phyloP scores from a whole-genome alignment of 768 basidiomycete species.

The Boletus pseudopeckii region DNA sequence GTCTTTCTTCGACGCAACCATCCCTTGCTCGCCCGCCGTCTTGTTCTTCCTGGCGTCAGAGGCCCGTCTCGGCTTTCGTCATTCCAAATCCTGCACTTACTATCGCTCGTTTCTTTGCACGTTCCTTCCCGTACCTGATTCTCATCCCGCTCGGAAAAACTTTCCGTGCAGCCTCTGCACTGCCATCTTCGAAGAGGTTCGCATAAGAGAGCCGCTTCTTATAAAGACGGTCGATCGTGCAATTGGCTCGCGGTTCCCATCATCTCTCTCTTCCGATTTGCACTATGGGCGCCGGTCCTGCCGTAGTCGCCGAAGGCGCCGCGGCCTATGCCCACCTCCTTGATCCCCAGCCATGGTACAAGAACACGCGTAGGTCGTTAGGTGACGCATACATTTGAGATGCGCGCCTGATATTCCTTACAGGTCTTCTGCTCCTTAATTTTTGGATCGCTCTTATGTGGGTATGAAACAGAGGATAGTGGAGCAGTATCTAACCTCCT shows the following conservation, averaged over 20 bases:
- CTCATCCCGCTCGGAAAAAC: not conserved
- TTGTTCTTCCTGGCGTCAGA: not conserved
- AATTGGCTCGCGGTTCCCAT: not conserved
- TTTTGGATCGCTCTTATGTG: slow-evolving; percentile 63
- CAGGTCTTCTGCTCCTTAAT: slow-evolving; percentile 56
- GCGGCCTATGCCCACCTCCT: slow-evolving; percentile 50
- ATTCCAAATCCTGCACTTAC: not conserved
- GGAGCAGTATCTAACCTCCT: not conserved
- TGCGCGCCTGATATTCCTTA: not conserved
- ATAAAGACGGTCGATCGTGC: not conserved
- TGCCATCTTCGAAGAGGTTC: not conserved
- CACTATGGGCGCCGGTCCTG: slow-evolving; percentile 57
- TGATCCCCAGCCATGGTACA: slow-evolving; percentile 67
- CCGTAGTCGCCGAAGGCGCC: slow-evolving; percentile 28
- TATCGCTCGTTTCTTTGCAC: slow-evolving; percentile 3
- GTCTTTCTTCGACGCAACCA: not conserved
- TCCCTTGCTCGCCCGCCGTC: not conserved
- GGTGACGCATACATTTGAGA: not conserved
- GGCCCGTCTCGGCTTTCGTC: not conserved
- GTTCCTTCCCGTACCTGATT: not conserved
- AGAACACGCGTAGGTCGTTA: slow-evolving; percentile 51
- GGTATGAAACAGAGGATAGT: slow-evolving; percentile 17
- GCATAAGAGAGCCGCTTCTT: not conserved
- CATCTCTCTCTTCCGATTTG: not conserved
- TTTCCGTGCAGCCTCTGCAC: not conserved